phyloP scores from a whole-genome alignment of 2,329 filamentous ascomycete species.

The Orbilia javanica region DNA sequence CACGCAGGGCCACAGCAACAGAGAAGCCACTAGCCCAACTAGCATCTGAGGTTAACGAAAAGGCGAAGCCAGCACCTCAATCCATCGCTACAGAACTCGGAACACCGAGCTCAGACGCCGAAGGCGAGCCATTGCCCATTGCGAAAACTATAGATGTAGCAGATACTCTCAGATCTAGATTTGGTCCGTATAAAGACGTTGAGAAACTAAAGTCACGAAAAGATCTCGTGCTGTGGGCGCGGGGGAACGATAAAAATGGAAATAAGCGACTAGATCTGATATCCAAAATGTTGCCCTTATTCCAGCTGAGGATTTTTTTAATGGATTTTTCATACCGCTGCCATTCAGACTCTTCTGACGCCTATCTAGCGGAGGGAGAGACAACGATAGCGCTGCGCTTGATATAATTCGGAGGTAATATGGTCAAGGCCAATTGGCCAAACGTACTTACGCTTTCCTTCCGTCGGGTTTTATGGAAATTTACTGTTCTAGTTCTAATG shows the following conservation, averaged over 20 bases:
- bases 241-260: background rate
- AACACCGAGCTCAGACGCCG: no score
- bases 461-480: no score
- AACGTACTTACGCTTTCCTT: no score
- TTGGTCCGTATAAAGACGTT: background rate
- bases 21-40: no score
- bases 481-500: no score
- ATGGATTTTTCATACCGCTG: conserved; percentile 35
- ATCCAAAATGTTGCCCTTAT: conserved; percentile 20
- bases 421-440: background rate
- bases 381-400: background rate
- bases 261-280: background rate
- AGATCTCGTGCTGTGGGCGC: background rate
- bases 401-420: background rate
- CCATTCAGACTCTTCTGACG: conserved; percentile 34
- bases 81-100: no score
- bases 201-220: background rate
- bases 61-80: no score
- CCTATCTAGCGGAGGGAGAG: background rate
- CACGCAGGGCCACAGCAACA: no score
- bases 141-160: no score
- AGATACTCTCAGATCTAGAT: no score
- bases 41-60: no score
- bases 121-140: no score
- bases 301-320: conserved; percentile 39